Base-by-base conservation (phyloP, 2,329 filamentous ascomycete genomes). In the Phoma sp. region DNA sequence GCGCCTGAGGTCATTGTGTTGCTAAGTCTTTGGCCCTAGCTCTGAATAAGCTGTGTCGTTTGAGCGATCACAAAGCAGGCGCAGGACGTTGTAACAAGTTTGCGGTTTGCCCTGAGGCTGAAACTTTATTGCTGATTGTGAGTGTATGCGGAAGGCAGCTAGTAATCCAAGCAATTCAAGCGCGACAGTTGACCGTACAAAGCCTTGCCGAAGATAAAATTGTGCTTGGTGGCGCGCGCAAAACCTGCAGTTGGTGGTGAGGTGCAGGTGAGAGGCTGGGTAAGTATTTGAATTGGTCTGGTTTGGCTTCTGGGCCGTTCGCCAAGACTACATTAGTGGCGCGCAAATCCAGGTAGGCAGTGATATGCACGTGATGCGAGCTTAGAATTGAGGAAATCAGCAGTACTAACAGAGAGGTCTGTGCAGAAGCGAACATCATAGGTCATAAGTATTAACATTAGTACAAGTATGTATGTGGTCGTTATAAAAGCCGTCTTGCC, bases 1-100 rank as follows among this genome's bases (percentile, higher is more conserved):
- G 82, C 83, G 41, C 61, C 57, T 46, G 62, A 59, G 7, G 48
- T 30, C 65, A 67, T 68, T 23, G 18, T 39, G 53, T 39, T 23
- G 41, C 18, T 18, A 7, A 25, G 32, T 32, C 25, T 8, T 29
- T 39, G 39, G 52, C 62, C 57, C 64, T 68, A 66, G 61, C 62
- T 58, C 40, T 63, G 58, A 62, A 65, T 67, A 64, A 67, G 65
- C 61, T 52, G 57, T 47, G 52, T 54, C 47, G 60, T 51, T 58
- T 43, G 60, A 48, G 61, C 58, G 59, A 57, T 67, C 63, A 67
- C 63, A 51, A 32, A 11, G 40, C 39, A 40, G 47, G 58, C 58
- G 62, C 55, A 57, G 47, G 47, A 58, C 36, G 62, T 65, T 35
- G 52, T 55, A 47, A 22, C 25, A 49, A 59, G 52, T 52, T 47